Conservation (phyloP, 805 yeast species). For the Wickerhamomyces canadensis region DNA sequence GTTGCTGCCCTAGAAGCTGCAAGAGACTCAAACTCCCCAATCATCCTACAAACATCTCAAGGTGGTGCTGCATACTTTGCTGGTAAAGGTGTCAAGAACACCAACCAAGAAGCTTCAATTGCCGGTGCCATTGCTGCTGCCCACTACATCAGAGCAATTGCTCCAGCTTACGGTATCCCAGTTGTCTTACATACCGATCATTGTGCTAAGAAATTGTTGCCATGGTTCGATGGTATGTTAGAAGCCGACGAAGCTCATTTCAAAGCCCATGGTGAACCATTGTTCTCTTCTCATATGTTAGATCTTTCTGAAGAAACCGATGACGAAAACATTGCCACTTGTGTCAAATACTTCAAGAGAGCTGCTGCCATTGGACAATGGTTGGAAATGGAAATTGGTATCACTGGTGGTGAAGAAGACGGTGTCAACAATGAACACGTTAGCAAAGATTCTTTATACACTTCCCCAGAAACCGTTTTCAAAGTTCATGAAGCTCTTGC, state of each 20-base stretch:
- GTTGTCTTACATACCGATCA: constrained; percentile 97
- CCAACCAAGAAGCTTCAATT: constrained; percentile 89
- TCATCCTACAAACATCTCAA: constrained; percentile 93
- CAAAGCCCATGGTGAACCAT: constrained; percentile 83
- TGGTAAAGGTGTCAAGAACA: constrained; percentile 96
- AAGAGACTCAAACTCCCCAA: constrained; percentile 90
- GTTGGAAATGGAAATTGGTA: constrained; percentile 99
- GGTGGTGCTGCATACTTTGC: constrained; percentile 99
- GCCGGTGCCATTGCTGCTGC: constrained; percentile 97
- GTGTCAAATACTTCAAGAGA: constrained; percentile 92
- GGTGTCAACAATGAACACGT: constrained; percentile 99
- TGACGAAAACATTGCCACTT: constrained; percentile 89
- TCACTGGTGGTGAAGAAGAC: constrained; percentile 99
- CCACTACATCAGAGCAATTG: constrained; percentile 93
- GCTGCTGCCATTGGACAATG: constrained; percentile 93
- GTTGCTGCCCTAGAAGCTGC: constrained; percentile 98
- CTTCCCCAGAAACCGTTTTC: constrained; percentile 91
- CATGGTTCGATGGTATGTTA: constrained; percentile 98
- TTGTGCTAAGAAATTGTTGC: constrained; percentile 96
- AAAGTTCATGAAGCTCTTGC: constrained; percentile 85
- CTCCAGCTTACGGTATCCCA: constrained; percentile 95
- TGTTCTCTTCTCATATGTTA: constrained; percentile 98
- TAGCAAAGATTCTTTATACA: constrained; percentile 81
- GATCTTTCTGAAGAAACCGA: constrained; percentile 96
- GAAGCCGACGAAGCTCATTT: constrained; percentile 93